Percentiles rank a stretch among this genome's conserved stretches.
Evolutionary conservation across 805 yeast species (phyloP).

Genomic region (Cyberlindnera petersonii): DNA sequence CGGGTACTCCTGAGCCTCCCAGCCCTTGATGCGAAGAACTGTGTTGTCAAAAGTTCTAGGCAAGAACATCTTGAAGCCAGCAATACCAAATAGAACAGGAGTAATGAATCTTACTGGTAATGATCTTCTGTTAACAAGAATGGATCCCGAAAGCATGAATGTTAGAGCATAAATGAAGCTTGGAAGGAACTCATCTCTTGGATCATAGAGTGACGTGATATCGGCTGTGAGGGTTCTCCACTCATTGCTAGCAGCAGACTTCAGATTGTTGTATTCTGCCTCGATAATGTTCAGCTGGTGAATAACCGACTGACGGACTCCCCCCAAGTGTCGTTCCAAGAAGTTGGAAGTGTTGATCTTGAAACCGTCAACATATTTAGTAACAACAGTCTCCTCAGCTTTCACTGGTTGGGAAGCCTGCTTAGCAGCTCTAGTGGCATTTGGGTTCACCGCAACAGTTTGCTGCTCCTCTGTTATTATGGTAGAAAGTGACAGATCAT

Average conservation of each 20-base stretch:
- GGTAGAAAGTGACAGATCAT: conserved; percentile 14
- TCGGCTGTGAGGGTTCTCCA: conserved; percentile 15
- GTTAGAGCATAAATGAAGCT: conserved; percentile 51
- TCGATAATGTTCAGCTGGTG: conserved; percentile 16
- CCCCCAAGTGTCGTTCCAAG: conserved; percentile 21
- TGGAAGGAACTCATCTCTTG: conserved; percentile 40
- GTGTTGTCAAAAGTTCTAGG: conserved; percentile 45
- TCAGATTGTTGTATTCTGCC: conserved; percentile 27
- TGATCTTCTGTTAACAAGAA: conserved; percentile 43
- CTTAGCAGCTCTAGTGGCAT: conserved; percentile 3
- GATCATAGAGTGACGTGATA: conserved; percentile 25
- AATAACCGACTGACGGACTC: conserved; percentile 16
- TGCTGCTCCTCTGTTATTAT: conserved; percentile 8
- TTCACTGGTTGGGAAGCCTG: conserved; percentile 1
- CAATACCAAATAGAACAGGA: conserved; percentile 48
- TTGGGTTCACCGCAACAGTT: conserved; percentile 5
- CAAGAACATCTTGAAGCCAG: conserved; percentile 42
- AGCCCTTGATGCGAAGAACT: conserved; percentile 21
- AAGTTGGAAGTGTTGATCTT: conserved; percentile 24
- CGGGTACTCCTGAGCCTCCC: conserved; percentile 37
- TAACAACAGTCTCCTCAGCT: conserved; percentile 12
- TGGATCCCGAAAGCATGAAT: conserved; percentile 52
- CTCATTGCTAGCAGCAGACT: conserved; percentile 25
- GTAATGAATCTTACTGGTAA: conserved; percentile 47
- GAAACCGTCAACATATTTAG: conserved; percentile 25